These are phyloP conservation scores for Ehretia macrophylla DNA, from an alignment of 257 asterid genomes.

Conservation along the genomic window DNA sequence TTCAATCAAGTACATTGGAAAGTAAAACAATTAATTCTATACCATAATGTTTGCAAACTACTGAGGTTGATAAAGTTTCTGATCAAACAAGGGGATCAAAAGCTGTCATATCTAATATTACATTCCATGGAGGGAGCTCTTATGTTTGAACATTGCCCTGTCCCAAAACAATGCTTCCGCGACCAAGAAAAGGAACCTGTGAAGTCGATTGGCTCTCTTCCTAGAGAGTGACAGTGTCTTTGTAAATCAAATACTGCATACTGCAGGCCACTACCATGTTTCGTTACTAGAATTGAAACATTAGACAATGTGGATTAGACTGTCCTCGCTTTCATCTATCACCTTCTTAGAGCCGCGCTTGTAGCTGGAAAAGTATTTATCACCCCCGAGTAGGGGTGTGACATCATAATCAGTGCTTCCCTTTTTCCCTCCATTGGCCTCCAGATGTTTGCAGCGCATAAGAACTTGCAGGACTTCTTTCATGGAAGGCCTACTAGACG, in stretches of 20 bases:
- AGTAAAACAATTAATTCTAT: too few species aligned
- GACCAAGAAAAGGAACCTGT: too few species aligned
- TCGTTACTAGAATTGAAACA: too few species aligned
- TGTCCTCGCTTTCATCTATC: conserved; percentile 32
- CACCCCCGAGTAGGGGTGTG: conserved; percentile 58
- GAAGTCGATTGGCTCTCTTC: too few species aligned
- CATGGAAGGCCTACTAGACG: conserved; percentile 73
- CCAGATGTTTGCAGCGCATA: conserved; percentile 26
- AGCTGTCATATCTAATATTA: not conserved
- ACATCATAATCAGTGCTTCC: conserved; percentile 37
- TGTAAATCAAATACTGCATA: too few species aligned
- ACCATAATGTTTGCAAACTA: too few species aligned
- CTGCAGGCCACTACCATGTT: too few species aligned
- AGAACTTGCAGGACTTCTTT: conserved; percentile 63
- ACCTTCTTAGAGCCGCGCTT: conserved; percentile 48
- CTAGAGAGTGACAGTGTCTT: too few species aligned
- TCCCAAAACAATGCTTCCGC: not conserved
- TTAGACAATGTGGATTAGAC: conserved; percentile 14
- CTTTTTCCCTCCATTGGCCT: conserved; percentile 20
- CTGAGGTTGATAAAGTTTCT: too few species aligned
- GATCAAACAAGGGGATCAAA: too few species aligned
- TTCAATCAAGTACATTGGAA: too few species aligned
- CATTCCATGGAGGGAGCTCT: not conserved
- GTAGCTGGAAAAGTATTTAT: conserved; percentile 54
- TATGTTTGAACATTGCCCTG: not conserved